Evolutionary conservation across 1,284 basidiomycete species (phyloP).

Genomic region (Malassezia obtusa): DNA sequence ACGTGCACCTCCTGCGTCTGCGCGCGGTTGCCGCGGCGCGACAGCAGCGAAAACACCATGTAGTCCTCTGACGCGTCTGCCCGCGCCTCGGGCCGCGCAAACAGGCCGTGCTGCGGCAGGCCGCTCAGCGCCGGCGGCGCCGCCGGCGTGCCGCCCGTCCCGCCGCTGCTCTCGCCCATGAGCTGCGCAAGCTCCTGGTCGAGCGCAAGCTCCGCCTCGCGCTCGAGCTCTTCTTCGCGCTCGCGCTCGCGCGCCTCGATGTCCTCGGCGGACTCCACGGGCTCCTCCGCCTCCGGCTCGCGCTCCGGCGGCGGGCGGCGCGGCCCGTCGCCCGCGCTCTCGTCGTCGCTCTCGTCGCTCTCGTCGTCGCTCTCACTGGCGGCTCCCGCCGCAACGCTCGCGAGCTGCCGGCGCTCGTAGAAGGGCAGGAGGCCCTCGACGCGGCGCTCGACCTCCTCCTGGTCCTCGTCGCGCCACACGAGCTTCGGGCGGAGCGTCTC

Average conservation of each 20-base stretch:
- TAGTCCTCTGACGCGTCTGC: not conserved
- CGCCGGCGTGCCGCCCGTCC: not conserved
- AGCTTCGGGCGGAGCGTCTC: slow-evolving; percentile 7
- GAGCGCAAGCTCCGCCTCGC: slow-evolving; percentile 85
- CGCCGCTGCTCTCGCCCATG: slow-evolving; percentile 59
- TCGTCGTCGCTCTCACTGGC: slow-evolving; percentile 7
- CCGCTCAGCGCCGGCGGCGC: not conserved
- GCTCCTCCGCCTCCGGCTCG: not conserved
- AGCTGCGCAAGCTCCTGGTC: slow-evolving; percentile 90
- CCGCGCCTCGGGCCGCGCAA: not conserved
- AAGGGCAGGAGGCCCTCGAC: not conserved
- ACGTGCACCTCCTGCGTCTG: slow-evolving; percentile 51
- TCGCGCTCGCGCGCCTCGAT: not conserved
- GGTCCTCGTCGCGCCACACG: not conserved
- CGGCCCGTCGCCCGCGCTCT: slow-evolving; percentile 16
- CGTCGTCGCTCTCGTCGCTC: slow-evolving; percentile 15
- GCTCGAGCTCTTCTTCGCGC: slow-evolving; percentile 40
- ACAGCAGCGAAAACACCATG: slow-evolving; percentile 89
- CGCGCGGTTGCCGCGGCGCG: slow-evolving; percentile 85
- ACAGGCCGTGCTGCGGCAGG: slow-evolving; percentile 32
- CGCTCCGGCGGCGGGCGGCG: slow-evolving; percentile 7
- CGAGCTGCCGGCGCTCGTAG: not conserved
- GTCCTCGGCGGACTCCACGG: not conserved
- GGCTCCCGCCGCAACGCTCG: not conserved
- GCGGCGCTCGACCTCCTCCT: not conserved